Base-by-base conservation (phyloP, 1,284 basidiomycete genomes). In the Puccinia hordei region DNA sequence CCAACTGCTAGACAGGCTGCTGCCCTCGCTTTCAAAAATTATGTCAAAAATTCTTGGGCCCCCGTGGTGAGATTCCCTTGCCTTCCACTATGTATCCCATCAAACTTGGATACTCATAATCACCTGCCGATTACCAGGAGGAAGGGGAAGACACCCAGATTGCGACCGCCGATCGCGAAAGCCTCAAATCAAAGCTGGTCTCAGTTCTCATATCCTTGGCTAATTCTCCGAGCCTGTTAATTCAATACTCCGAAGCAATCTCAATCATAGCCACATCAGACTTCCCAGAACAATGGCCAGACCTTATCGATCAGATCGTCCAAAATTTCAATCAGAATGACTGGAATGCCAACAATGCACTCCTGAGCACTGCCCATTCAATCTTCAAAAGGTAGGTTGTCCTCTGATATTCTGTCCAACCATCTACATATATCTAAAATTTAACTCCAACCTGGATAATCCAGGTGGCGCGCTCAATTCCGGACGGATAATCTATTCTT, bases 331-430 rank as follows among this genome's bases (percentile, higher is more conserved):
- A 92, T 17, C 86, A 88, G 12, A 89, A 90, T 24, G 91, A 98
- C 84, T 94, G 93, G 85, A 91, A 91, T 82, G 86, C 94, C 83
- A 96, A 98, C 85, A 89, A 95, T 53, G 93, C 92, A 76, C 92
- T 99, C 10, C 89, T 99, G 51, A 90, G 96, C 83, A 95, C 95
- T 0, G 93, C 94, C 0, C 96, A 98, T 86, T 95, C 94, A 57
- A 98, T 99, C 84, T 98, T 98, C 87, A 90, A 90, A 76, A 90
- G 91, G 82, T 79, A 27, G 35, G 22, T n/a, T 33, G 24, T 17
- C 24, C 35, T 35, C 13, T 35, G 8, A 24, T 72, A 12, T 24
- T 38, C 55, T 33, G 12, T 75, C 53, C 6, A 57, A 33, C 27
- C 13, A 30, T 17, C 12, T 24, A 10, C 27, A 24, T 33, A 44